phyloP scores from a whole-genome alignment of 2,329 filamentous ascomycete species.

The Orbilia ellipsospora region DNA sequence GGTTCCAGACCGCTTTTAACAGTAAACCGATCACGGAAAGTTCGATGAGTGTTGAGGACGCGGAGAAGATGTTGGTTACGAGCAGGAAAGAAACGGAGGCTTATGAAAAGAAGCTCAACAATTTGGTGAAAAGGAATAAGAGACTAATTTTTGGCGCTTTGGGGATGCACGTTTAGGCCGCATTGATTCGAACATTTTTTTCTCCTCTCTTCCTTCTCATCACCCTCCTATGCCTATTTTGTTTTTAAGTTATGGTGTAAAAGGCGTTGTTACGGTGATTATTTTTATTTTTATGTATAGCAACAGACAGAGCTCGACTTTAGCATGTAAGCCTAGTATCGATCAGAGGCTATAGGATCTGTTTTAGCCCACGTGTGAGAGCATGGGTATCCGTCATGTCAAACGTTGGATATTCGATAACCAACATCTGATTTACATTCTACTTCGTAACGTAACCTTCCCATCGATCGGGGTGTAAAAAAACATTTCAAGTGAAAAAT shows the following conservation, averaged over 20 bases:
- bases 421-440: too few species aligned
- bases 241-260: too few species aligned
- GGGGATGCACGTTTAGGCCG: constrained; percentile 19
- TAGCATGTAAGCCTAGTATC: too few species aligned
- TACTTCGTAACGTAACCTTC: too few species aligned
- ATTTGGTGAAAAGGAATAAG: constrained; percentile 71
- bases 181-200: neutral
- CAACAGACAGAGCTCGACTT: too few species aligned
- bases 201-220: too few species aligned
- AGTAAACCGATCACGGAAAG: constrained; percentile 32
- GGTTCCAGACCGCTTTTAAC: constrained; percentile 45
- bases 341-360: neutral
- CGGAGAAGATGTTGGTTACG: constrained; percentile 68
- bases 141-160: constrained; percentile 52
- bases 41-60: constrained; percentile 71
- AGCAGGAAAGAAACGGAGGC: constrained; percentile 72
- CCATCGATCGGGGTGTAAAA: neutral
- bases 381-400: neutral
- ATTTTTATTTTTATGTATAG: too few species aligned
- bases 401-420: too few species aligned
- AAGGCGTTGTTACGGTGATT: too few species aligned
- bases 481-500: neutral
- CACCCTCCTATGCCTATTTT: too few species aligned
- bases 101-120: constrained; percentile 72
- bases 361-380: neutral